Percentiles rank a stretch among this genome's conserved stretches.
phyloP scores from a whole-genome alignment of 306 rosid species.

The Notholithocarpus densiflorus region DNA sequence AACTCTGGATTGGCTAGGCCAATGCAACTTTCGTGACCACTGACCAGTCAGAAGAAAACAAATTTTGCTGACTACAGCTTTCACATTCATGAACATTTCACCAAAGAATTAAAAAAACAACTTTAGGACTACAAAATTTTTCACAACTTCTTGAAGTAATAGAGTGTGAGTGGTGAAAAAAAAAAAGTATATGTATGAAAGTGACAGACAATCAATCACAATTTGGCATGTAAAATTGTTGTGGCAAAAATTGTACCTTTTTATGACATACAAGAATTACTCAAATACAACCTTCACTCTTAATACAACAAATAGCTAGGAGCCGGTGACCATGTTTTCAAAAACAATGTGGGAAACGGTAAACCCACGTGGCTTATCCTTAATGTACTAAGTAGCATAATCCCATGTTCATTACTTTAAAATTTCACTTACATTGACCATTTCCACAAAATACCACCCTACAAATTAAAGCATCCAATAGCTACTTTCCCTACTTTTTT shows the following conservation, averaged over 20 bases:
- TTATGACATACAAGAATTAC: no score
- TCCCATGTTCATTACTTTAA: background rate
- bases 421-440: background rate
- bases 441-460: background rate
- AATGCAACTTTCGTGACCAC: slow-evolving; percentile 35
- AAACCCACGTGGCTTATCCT: background rate
- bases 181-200: no score
- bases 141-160: no score
- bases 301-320: background rate
- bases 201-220: no score
- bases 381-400: background rate
- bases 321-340: background rate
- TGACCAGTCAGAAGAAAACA: slow-evolving; percentile 35
- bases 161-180: no score
- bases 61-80: slow-evolving; percentile 19
- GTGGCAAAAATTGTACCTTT: no score
- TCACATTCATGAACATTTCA: slow-evolving; percentile 16
- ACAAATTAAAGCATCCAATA: background rate
- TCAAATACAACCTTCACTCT: no score
- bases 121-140: no score
- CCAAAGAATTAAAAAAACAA: background rate
- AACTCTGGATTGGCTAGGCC: slow-evolving; percentile 20
- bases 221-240: no score
- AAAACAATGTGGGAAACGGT: background rate
- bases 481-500: background rate